phyloP scores from a whole-genome alignment of 2,329 filamentous ascomycete genomes.

The Exophiala sp. region DNA sequence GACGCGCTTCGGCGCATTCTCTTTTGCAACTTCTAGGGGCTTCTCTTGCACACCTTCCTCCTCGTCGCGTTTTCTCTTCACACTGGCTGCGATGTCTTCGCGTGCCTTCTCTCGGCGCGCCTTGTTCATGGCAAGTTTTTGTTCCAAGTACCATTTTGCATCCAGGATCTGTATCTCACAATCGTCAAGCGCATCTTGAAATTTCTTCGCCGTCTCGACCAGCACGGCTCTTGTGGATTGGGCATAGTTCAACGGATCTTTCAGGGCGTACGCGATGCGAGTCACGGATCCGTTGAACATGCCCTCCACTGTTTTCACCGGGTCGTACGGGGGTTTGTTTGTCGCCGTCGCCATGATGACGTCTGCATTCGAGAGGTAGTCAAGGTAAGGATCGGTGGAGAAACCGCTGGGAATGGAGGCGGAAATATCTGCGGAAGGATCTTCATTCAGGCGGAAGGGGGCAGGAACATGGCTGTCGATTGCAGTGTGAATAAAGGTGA shows the following conservation, averaged over 20 bases:
- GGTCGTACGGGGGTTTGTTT: slow-evolving; percentile 25
- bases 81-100: slow-evolving; percentile 21
- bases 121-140: slow-evolving; percentile 24
- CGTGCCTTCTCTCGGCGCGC: slow-evolving; percentile 25
- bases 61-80: slow-evolving; percentile 26
- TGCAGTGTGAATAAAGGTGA: slow-evolving; percentile 1
- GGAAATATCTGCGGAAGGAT: neutral
- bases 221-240: slow-evolving; percentile 26
- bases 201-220: slow-evolving; percentile 26
- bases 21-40: slow-evolving; percentile 7
- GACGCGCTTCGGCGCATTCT: slow-evolving; percentile 24
- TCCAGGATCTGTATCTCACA: slow-evolving; percentile 29
- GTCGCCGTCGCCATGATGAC: slow-evolving; percentile 15
- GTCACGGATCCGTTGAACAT: slow-evolving; percentile 29
- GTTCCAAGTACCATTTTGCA: slow-evolving; percentile 30
- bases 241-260: slow-evolving; percentile 27
- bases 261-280: slow-evolving; percentile 28
- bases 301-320: slow-evolving; percentile 26
- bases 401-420: neutral
- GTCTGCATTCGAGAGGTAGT: slow-evolving; percentile 2
- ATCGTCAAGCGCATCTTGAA: slow-evolving; percentile 30
- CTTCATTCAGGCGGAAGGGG: neutral
- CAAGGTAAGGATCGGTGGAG: neutral
- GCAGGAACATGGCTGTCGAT: neutral
- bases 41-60: slow-evolving; percentile 15